These are phyloP conservation scores for Coleophoma eucalyptorum DNA, from an alignment of 2,329 filamentous ascomycete genomes.

Conservation along the genomic window DNA sequence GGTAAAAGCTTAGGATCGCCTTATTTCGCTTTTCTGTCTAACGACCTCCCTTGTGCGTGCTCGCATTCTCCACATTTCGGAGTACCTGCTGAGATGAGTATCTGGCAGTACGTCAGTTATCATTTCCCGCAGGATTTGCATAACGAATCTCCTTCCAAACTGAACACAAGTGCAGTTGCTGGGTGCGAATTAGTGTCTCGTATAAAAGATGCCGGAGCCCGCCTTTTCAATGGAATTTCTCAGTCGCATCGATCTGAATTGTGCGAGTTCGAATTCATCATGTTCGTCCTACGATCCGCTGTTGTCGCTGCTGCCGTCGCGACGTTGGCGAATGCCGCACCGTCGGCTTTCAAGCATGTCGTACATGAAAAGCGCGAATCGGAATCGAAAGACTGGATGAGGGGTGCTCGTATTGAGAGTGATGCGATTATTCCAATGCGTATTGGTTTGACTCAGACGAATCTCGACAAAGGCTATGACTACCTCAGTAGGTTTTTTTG, in stretches of 20 bases:
- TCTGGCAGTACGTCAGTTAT: no score
- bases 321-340: not conserved
- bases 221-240: not conserved
- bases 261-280: not conserved
- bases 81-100: no score
- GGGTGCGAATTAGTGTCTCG: no score
- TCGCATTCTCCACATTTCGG: no score
- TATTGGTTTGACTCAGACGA: slow-evolving; percentile 39
- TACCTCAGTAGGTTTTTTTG: slow-evolving; percentile 22
- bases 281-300: slow-evolving; percentile 12
- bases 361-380: slow-evolving; percentile 15
- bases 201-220: not conserved
- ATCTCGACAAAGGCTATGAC: slow-evolving; percentile 38
- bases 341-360: slow-evolving; percentile 12
- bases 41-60: no score
- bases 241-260: not conserved
- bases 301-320: slow-evolving; percentile 5
- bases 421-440: slow-evolving; percentile 33
- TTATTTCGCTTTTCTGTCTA: no score
- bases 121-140: no score
- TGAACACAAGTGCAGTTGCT: no score
- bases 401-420: slow-evolving; percentile 11
- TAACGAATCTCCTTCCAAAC: no score
- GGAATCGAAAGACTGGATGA: slow-evolving; percentile 11
- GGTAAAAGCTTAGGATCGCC: no score